phyloP scores from a whole-genome alignment of 352 stramenopile genomes.

The Phytopythium aichiense region DNA sequence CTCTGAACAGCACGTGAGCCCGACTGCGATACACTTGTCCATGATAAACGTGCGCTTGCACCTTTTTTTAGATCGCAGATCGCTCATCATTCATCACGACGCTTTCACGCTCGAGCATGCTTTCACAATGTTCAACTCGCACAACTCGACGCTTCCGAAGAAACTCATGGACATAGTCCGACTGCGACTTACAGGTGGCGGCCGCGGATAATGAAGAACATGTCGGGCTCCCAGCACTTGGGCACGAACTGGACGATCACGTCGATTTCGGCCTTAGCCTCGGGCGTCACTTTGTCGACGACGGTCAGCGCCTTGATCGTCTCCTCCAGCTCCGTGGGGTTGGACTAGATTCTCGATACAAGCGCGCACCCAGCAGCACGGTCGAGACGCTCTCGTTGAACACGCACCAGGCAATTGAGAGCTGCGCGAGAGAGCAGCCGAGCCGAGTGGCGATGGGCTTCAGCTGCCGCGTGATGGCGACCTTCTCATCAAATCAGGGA shows the following conservation, averaged over 20 bases:
- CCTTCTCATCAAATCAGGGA: slow-evolving; percentile 4
- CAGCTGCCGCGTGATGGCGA: slow-evolving; percentile 22
- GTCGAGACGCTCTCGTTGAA: slow-evolving; percentile 45
- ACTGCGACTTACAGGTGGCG: neutral
- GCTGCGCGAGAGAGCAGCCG: slow-evolving; percentile 38
- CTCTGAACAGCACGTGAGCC: neutral
- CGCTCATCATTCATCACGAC: too few relatives aligned
- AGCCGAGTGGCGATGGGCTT: slow-evolving; percentile 39
- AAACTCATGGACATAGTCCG: neutral
- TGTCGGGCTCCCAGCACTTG: neutral
- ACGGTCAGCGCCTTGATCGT: slow-evolving; percentile 42
- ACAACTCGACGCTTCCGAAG: neutral
- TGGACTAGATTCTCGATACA: too few relatives aligned
- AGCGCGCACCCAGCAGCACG: slow-evolving; percentile 42
- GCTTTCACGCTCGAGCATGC: too few relatives aligned
- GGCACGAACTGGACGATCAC: slow-evolving; percentile 20
- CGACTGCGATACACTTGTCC: neutral
- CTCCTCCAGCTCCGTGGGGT: slow-evolving; percentile 41
- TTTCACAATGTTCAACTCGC: too few relatives aligned
- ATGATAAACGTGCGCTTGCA: neutral
- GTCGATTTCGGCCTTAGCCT: slow-evolving; percentile 44
- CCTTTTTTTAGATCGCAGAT: neutral
- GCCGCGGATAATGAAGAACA: neutral
- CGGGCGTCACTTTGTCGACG: slow-evolving; percentile 41
- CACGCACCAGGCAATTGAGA: slow-evolving; percentile 40